Evolutionary conservation across 2,329 filamentous ascomycete species (phyloP).

Genomic region (Zarea fungicola): DNA sequence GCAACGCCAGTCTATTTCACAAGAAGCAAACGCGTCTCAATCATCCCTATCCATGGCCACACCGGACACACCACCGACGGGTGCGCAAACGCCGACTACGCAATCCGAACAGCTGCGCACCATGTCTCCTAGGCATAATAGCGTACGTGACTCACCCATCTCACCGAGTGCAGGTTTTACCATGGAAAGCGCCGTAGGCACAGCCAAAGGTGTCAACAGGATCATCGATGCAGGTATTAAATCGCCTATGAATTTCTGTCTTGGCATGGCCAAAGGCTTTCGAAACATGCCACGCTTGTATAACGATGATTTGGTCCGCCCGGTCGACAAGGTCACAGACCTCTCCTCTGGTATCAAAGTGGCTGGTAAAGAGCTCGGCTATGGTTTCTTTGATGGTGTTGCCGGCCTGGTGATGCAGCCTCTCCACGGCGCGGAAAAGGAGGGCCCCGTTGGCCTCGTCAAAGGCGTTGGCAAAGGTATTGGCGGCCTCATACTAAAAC

Average conservation of each 20-base stretch:
- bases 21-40: neutral
- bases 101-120: neutral
- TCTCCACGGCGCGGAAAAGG: conserved; percentile 49
- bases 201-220: conserved; percentile 63
- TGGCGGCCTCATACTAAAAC: conserved; percentile 75
- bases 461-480: conserved; percentile 81
- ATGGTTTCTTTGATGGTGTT: conserved; percentile 76
- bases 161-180: conserved; percentile 22
- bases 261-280: conserved; percentile 79
- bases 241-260: conserved; percentile 77
- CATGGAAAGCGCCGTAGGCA: conserved; percentile 55
- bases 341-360: conserved; percentile 70
- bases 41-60: neutral
- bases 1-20: neutral
- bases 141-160: neutral
- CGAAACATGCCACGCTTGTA: conserved; percentile 83
- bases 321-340: conserved; percentile 73
- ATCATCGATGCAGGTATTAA: conserved; percentile 72
- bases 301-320: conserved; percentile 74
- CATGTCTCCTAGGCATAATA: neutral
- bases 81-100: neutral
- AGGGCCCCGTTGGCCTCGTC: conserved; percentile 54
- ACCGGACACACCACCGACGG: conserved; percentile 1
- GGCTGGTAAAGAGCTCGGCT: conserved; percentile 71
- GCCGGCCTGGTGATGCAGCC: conserved; percentile 78